These are phyloP conservation scores for Exophiala oligosperma DNA, from an alignment of 2,329 filamentous ascomycete species.

Conservation along the genomic window DNA sequence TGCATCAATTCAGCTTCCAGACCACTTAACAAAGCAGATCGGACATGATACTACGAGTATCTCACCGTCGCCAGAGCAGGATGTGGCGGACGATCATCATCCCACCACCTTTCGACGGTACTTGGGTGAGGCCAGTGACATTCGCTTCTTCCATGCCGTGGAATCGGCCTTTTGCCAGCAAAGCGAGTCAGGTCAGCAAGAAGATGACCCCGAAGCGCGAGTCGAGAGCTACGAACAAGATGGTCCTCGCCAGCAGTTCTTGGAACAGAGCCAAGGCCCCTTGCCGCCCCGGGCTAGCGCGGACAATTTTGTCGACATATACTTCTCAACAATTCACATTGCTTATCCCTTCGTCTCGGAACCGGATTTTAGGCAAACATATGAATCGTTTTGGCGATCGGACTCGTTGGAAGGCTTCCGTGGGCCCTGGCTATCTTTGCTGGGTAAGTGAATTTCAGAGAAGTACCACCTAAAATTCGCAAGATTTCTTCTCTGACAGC, in stretches of 20 bases:
- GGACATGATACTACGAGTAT: constrained; percentile 15
- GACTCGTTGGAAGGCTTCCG: constrained; percentile 21
- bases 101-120: constrained; percentile 29
- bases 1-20: constrained; percentile 16
- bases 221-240: constrained; percentile 24
- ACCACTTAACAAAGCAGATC: constrained; percentile 25
- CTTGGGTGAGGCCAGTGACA: constrained; percentile 41
- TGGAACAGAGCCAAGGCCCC: constrained; percentile 14
- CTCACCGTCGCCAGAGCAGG: not conserved
- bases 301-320: constrained; percentile 29
- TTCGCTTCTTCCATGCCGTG: constrained; percentile 40
- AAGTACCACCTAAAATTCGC: not conserved
- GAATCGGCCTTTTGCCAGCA: constrained; percentile 29
- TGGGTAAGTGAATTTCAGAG: constrained; percentile 21
- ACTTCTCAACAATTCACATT: constrained; percentile 38
- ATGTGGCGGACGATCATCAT: constrained; percentile 17
- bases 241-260: constrained; percentile 4
- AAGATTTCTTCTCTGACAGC: too few species aligned
- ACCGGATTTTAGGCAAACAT: constrained; percentile 26
- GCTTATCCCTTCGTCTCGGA: constrained; percentile 38
- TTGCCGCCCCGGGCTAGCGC: constrained; percentile 24
- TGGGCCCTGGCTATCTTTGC: constrained; percentile 28
- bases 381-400: constrained; percentile 20
- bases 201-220: constrained; percentile 23
- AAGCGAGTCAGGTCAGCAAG: constrained; percentile 28